Evolutionary conservation across 768 basidiomycete genomes (phyloP), one percentile per base, ranked within the genome.

Genomic region (Boletus fagicola): DNA sequence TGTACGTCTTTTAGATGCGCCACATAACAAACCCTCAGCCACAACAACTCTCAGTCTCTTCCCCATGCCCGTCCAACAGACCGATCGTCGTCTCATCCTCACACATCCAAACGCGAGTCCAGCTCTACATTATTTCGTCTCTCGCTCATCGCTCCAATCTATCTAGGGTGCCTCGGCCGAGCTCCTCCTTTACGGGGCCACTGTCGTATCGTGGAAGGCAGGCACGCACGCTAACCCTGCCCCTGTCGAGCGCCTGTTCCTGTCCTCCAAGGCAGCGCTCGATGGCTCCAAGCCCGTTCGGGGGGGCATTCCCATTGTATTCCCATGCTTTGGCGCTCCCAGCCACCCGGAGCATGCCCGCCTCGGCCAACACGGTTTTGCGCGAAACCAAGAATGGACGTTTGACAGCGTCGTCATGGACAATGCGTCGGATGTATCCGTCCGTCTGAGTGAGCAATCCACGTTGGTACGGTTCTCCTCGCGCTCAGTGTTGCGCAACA

Each of bases 281-380:
- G 92, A 96, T 65, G 91, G 90, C 2, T 83, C 83, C 38, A 94
- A 92, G 74, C 84, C 93, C 1, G 81, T 87, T 20, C 79, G 85
- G 18, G 79, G 80, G 31, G 80, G 81, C 1, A 84, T 79, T 46
- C 82, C 74, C 40, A 71, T 86, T 38, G 86, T 92, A 43, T 97
- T 94, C 71, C 87, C 89, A 43, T 92, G 90, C 75, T 98, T 98
- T 66, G 95, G 96, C 4, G 78, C 90, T 0, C 92, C 96, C 2
- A 80, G 79, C 18, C 88, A 86, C 71, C 81, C 79, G 28, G 90
- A 86, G 49, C 91, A 94, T 70, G 62, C 70, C 22, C 82, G 81
- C 46, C 77, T 99, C 6, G 54, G 77, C 6, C 94, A 97, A 72
- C 97, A 98, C 71, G 97, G 97, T 0, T 98, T 96, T 68, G 96